Base-by-base conservation (phyloP, 306 rosid species). In the apple (Malus domestica) region DNA sequence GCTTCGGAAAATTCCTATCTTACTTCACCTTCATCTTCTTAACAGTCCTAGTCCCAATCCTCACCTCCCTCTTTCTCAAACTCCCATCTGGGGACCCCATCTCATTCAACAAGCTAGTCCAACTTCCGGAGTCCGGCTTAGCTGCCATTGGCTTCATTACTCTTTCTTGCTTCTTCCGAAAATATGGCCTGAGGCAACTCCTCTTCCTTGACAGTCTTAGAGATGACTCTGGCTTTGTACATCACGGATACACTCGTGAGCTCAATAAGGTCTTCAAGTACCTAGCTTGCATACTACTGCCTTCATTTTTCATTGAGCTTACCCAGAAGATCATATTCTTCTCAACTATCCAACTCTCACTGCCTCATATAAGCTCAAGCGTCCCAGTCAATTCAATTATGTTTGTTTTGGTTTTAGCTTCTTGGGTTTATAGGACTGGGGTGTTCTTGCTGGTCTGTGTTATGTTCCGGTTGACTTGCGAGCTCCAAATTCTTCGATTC, bases 341-440 rank as follows among this genome's bases (percentile, higher is more conserved):
- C 76, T 82, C 91, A 1, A 81, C 86, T 1, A 87, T 85, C 2
- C 86, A 86, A 29, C 63, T 92, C 3, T 83, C 89, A 0, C 23
- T 84, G 11, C 93, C 92, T 11, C 68, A 64, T 19, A 9, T 80
- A 18, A 76, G 79, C 51, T 70, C 80, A 0, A 81, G 86, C 11
- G 80, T 86, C 30, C 89, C 93, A 0, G 55, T 89, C 22, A 88
- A 90, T 42, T 84, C 86, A 1, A 74, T 86, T 1, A 74, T 83
- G 23, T 86, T 90, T 40, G 75, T 89, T 9, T 55, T 92, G 15
- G 83, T 89, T 23, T 23, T 95, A 77, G 80, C 68, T 7, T 90
- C 97, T 6, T 95, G 98, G 98, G 73, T 95, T 5, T 92, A 95
- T 40, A 61, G 97, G 72, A 90, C 93, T 0, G 96, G 95, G 63